Percentiles rank a stretch among this genome's conserved stretches.
Evolutionary conservation across 2,329 filamentous ascomycete species (phyloP).

Genomic region (Helotiales sp.): DNA sequence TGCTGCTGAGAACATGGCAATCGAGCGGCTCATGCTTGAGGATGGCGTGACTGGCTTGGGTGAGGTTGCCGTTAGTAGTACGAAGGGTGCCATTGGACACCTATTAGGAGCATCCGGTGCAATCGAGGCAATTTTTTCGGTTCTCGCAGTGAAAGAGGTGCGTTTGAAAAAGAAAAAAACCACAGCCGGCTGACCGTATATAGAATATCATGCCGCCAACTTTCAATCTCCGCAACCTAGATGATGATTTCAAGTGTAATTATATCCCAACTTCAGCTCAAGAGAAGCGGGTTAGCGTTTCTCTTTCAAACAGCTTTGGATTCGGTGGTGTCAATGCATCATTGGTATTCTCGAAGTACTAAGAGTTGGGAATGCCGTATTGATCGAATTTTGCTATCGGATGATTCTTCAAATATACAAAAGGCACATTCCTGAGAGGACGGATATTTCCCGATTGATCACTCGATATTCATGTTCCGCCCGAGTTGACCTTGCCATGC

Average conservation of each 20-base stretch:
- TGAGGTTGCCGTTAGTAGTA: constrained; percentile 85
- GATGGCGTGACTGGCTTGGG: constrained; percentile 65
- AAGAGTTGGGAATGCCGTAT: not conserved
- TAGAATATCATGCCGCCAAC: constrained; percentile 85
- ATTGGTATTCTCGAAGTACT: constrained; percentile 67
- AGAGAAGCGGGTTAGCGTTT: constrained; percentile 70
- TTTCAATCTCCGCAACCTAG: constrained; percentile 74
- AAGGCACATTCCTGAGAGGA: not conserved
- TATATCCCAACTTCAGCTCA: constrained; percentile 79
- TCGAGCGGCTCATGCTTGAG: constrained; percentile 75
- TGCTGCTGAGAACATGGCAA: constrained; percentile 83
- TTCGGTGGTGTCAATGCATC: constrained; percentile 97
- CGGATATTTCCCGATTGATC: not conserved
- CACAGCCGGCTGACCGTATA: not conserved
- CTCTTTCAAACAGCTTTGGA: constrained; percentile 93
- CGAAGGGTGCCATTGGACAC: constrained; percentile 92
- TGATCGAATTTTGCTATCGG: not conserved
- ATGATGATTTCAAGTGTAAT: constrained; percentile 77
- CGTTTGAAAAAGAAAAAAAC: constrained; percentile 44
- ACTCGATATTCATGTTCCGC: constrained; percentile 8
- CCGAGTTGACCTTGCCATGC: constrained; percentile 18
- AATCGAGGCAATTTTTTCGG: constrained; percentile 84
- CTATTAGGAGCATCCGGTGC: constrained; percentile 89
- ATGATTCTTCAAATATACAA: not conserved
- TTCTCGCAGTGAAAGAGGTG: constrained; percentile 80